Evolutionary conservation across 495 filamentous ascomycete genomes (phyloP).

Genomic region (Penicillium coprophilum): DNA sequence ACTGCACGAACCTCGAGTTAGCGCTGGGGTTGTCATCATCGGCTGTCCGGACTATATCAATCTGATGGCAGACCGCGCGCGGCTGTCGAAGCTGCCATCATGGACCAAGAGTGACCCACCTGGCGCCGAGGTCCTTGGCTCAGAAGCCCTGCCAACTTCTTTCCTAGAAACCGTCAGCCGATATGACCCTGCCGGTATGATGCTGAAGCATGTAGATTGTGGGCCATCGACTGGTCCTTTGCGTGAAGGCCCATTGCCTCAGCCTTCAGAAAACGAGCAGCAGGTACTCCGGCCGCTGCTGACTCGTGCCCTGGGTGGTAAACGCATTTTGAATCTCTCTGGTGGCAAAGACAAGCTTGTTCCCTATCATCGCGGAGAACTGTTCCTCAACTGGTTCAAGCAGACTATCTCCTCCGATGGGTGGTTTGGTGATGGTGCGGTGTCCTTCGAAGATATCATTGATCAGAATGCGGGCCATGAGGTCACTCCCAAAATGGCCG

Average conservation of each 20-base stretch:
- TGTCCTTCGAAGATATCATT: constrained; percentile 69
- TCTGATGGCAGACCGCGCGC: constrained; percentile 75
- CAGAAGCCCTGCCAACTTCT: constrained; percentile 67
- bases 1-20: constrained; percentile 74
- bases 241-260: constrained; percentile 41
- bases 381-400: constrained; percentile 72
- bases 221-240: constrained; percentile 26
- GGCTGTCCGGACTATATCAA: constrained; percentile 86
- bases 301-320: constrained; percentile 58
- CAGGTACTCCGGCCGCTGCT: constrained; percentile 41
- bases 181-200: constrained; percentile 67
- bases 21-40: constrained; percentile 73
- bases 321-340: constrained; percentile 74
- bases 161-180: constrained; percentile 61
- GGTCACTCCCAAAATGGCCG: constrained; percentile 69
- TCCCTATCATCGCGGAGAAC: constrained; percentile 66
- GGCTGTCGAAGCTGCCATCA: constrained; percentile 65
- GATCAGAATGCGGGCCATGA: constrained; percentile 72
- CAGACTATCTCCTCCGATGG: constrained; percentile 50
- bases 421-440: constrained; percentile 58
- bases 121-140: constrained; percentile 69
- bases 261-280: constrained; percentile 48
- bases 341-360: constrained; percentile 83
- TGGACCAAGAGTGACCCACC: constrained; percentile 54
- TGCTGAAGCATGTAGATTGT: constrained; percentile 54